These are phyloP conservation scores for Beauveria varroae DNA, from an alignment of 2,329 filamentous ascomycete species.

Conservation along the genomic window DNA sequence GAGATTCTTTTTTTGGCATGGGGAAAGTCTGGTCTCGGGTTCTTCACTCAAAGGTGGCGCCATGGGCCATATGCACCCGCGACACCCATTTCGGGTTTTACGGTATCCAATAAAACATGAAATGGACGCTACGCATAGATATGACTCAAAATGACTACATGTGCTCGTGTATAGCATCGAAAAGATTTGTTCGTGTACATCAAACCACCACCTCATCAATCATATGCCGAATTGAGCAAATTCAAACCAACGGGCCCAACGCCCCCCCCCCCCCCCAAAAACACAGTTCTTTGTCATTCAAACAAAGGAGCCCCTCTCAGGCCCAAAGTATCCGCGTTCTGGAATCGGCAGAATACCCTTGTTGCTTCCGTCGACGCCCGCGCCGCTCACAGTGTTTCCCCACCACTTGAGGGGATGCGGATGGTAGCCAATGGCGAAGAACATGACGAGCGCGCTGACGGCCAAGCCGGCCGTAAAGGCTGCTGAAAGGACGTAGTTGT, in stretches of 20 bases:
- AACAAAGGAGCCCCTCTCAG: slow-evolving; percentile 18
- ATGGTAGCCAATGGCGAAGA: slow-evolving; percentile 34
- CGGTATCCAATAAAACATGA: background rate
- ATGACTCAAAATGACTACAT: background rate
- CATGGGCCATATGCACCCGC: too few relatives aligned
- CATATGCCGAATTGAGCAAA: background rate
- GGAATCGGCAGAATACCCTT: slow-evolving; percentile 18
- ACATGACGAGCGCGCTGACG: slow-evolving; percentile 33
- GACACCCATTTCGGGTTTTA: too few relatives aligned
- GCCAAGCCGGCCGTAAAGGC: slow-evolving; percentile 35
- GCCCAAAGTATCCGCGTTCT: slow-evolving; percentile 21
- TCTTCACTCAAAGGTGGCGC: too few relatives aligned
- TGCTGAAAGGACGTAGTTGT: slow-evolving; percentile 38
- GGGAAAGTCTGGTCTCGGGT: too few relatives aligned
- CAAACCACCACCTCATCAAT: background rate
- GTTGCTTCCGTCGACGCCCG: slow-evolving; percentile 17
- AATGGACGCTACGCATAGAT: slow-evolving; percentile 3
- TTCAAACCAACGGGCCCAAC: too few relatives aligned
- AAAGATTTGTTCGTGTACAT: background rate
- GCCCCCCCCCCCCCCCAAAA: too few relatives aligned
- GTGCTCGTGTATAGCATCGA: background rate
- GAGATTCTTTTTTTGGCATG: too few relatives aligned
- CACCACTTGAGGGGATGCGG: slow-evolving; percentile 33
- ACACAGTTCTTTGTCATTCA: background rate
- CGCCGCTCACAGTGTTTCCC: slow-evolving; percentile 28